phyloP scores from a whole-genome alignment of 257 asterid species.

The Primulina tabacum region DNA sequence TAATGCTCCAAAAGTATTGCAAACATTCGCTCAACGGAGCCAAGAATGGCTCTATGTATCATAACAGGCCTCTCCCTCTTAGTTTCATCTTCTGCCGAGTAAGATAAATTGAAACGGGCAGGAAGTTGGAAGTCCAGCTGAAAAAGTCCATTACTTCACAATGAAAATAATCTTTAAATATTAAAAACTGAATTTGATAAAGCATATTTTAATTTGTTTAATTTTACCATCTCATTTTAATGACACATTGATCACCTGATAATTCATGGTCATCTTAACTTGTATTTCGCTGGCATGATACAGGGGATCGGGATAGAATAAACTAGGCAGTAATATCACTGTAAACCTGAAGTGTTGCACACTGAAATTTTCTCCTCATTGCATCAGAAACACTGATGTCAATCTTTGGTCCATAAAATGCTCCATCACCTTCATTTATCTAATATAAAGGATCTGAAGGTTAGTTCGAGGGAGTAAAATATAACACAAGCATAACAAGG shows the following conservation, averaged over 20 bases:
- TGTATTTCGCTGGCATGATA: neutral
- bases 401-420: constrained; percentile 94
- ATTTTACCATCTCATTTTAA: neutral
- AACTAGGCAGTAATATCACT: constrained; percentile 11
- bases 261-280: neutral
- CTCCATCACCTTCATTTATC: constrained; percentile 97
- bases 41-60: constrained; percentile 96
- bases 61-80: constrained; percentile 94
- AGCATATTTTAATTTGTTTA: neutral
- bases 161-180: constrained; percentile 11
- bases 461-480: constrained; percentile 24
- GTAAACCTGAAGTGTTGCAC: constrained; percentile 91
- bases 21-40: constrained; percentile 95
- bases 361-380: constrained; percentile 93
- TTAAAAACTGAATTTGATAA: constrained; percentile 7
- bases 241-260: neutral
- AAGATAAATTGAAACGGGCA: constrained; percentile 78
- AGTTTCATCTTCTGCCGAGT: constrained; percentile 92
- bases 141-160: constrained; percentile 31
- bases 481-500: constrained; percentile 9
- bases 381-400: constrained; percentile 92
- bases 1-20: constrained; percentile 94
- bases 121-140: constrained; percentile 99
- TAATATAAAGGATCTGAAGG: constrained; percentile 28
- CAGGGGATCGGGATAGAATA: neutral